Percentiles rank a stretch among this genome's conserved stretches.
Conservation (phyloP, 2,329 filamentous ascomycete genomes). For the Fusarium goolgardi region DNA sequence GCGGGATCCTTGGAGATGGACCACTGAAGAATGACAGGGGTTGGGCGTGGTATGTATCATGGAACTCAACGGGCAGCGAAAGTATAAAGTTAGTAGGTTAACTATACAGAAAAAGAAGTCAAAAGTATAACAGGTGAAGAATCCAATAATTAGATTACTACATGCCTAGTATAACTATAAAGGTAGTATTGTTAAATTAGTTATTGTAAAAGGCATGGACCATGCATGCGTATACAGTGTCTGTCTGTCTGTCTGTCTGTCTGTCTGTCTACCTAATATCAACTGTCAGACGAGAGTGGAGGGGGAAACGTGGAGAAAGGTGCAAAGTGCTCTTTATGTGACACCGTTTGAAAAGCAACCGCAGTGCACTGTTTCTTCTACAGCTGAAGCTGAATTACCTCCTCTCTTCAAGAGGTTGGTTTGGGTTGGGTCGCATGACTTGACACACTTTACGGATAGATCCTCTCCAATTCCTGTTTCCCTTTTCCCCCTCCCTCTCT, state of each 20-base stretch:
- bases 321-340: background rate
- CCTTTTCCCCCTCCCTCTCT: background rate
- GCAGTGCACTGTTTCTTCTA: conserved; percentile 23
- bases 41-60: background rate
- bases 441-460: background rate
- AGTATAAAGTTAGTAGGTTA: background rate
- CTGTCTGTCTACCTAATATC: background rate
- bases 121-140: background rate
- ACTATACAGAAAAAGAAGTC: background rate
- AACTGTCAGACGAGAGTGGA: conserved; percentile 11
- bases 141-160: background rate
- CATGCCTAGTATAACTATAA: too few species aligned
- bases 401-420: conserved; percentile 12
- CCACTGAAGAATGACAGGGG: conserved; percentile 24
- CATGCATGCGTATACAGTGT: conserved; percentile 6
- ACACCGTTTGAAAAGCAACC: conserved; percentile 22
- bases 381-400: conserved; percentile 23
- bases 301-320: conserved; percentile 19
- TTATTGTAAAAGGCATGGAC: conserved; percentile 17
- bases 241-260: too few species aligned
- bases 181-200: background rate
- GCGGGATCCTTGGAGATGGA: conserved; percentile 22
- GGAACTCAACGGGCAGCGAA: background rate
- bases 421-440: conserved; percentile 34
- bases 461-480: conserved; percentile 14